phyloP scores from a whole-genome alignment of 2,329 filamentous ascomycete genomes.

The Calonectria leucothoes region DNA sequence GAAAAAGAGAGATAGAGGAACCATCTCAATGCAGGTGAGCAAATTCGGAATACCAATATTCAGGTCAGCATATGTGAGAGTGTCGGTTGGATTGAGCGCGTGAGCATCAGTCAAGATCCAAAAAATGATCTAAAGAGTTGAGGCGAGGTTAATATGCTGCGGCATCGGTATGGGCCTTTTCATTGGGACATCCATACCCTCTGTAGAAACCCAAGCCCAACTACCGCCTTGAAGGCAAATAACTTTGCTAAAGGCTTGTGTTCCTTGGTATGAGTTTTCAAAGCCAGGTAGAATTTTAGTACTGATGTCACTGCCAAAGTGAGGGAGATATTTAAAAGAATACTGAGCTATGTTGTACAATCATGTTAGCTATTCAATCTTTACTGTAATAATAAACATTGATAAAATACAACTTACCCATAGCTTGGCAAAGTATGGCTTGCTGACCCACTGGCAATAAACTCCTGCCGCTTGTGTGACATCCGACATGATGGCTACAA shows the following conservation, averaged over 20 bases:
- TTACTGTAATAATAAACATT: not conserved
- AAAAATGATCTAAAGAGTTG: constrained; percentile 24
- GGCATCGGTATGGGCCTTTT: not conserved
- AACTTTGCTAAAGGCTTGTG: constrained; percentile 35
- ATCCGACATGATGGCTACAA: constrained; percentile 24
- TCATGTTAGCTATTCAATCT: not conserved
- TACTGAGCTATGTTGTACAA: not conserved
- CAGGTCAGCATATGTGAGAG: constrained; percentile 35
- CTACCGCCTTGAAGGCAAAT: constrained; percentile 33
- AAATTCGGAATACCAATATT: constrained; percentile 36
- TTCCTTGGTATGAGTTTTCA: constrained; percentile 13
- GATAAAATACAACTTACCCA: not conserved
- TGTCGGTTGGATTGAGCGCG: constrained; percentile 24
- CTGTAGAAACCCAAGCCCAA: constrained; percentile 31
- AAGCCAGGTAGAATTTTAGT: constrained; percentile 19
- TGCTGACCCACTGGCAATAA: constrained; percentile 29
- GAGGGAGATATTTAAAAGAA: constrained; percentile 20
- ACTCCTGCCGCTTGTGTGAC: constrained; percentile 30
- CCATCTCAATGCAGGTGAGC: constrained; percentile 33
- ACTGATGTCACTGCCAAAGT: constrained; percentile 28
- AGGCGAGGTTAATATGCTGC: not conserved
- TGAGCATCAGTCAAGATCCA: constrained; percentile 26
- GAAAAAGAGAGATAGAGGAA: constrained; percentile 35
- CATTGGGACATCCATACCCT: constrained; percentile 4
- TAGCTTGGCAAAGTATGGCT: constrained; percentile 29